A percentile compares a stretch with the other conserved stretches of the same genome.
phyloP scores from a whole-genome alignment of 345 rosid genomes.

The Hevea brasiliensis region DNA sequence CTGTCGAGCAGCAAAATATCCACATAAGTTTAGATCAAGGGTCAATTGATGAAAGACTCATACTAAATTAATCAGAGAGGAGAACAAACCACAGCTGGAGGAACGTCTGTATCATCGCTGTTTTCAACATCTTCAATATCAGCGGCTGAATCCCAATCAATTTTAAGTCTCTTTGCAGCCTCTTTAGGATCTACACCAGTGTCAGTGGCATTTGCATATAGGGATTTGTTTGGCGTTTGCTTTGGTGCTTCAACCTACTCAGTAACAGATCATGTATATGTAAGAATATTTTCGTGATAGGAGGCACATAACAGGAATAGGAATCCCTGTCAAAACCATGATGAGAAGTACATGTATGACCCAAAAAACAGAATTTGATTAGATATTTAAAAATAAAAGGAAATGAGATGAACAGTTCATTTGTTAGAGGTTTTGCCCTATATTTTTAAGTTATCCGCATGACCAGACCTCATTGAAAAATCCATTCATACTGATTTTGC shows the following conservation, averaged over 20 bases:
- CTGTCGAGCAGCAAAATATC: neutral
- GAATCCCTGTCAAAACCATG: neutral
- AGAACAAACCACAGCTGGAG: conserved; percentile 67
- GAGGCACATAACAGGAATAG: too few relatives aligned
- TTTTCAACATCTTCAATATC: conserved; percentile 61
- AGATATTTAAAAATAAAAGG: neutral
- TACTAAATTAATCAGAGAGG: conserved; percentile 19
- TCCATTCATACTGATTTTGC: neutral
- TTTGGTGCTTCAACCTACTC: conserved; percentile 59
- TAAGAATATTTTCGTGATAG: neutral
- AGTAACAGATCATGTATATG: conserved; percentile 19
- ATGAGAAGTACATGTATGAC: neutral
- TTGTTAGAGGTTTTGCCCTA: neutral
- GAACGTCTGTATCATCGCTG: conserved; percentile 60
- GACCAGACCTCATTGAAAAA: neutral
- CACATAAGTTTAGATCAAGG: neutral
- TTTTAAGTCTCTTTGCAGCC: conserved; percentile 84
- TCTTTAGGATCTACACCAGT: conserved; percentile 75
- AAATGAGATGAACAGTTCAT: neutral
- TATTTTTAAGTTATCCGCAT: neutral
- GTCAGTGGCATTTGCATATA: conserved; percentile 83
- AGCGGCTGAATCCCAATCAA: conserved; percentile 97
- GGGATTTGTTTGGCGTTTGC: conserved; percentile 63
- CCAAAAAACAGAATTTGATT: too few relatives aligned
- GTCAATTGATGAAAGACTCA: neutral